phyloP scores from a whole-genome alignment of 1,284 basidiomycete species.

The Cutaneotrichosporon cavernicola region DNA sequence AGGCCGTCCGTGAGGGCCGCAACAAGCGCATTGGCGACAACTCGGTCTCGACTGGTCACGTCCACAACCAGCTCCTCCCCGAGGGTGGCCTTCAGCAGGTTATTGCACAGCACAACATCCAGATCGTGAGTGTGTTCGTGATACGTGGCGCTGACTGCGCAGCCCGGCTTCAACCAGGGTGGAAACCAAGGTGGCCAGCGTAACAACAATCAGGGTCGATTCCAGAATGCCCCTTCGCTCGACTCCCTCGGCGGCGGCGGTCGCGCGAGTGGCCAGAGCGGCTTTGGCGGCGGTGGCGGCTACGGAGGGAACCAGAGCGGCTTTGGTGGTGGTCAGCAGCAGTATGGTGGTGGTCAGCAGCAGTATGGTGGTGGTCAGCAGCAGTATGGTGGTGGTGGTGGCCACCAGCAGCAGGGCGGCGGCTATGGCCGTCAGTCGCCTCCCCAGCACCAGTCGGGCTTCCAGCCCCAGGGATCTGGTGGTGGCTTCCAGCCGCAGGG shows the following conservation, averaged over 20 bases:
- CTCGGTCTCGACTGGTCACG: conserved; percentile 39
- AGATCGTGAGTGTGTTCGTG: conserved; percentile 39
- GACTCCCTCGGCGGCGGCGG: conserved; percentile 4
- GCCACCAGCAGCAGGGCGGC: not conserved
- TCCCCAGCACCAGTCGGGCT: not conserved
- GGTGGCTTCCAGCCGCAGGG: conserved; percentile 1
- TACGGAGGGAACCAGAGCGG: not conserved
- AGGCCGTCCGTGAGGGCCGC: conserved; percentile 68
- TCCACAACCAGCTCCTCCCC: conserved; percentile 45
- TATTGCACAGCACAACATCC: conserved; percentile 49
- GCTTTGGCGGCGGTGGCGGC: not conserved
- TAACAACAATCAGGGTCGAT: not conserved
- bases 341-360: not conserved
- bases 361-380: not conserved
- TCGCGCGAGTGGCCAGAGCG: conserved; percentile 8
- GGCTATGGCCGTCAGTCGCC: conserved; percentile 4
- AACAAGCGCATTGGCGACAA: conserved; percentile 63
- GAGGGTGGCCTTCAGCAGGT: conserved; percentile 51
- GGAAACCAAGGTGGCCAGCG: not conserved
- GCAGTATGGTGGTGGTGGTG: not conserved
- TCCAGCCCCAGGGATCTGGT: not conserved
- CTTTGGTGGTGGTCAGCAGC: conserved; percentile 2
- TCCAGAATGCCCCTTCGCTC: conserved; percentile 4
- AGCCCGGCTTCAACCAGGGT: not conserved
- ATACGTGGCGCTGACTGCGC: not conserved